Conservation (phyloP, 108 stramenopile genomes). For the Cylindrotheca fusiformis region DNA sequence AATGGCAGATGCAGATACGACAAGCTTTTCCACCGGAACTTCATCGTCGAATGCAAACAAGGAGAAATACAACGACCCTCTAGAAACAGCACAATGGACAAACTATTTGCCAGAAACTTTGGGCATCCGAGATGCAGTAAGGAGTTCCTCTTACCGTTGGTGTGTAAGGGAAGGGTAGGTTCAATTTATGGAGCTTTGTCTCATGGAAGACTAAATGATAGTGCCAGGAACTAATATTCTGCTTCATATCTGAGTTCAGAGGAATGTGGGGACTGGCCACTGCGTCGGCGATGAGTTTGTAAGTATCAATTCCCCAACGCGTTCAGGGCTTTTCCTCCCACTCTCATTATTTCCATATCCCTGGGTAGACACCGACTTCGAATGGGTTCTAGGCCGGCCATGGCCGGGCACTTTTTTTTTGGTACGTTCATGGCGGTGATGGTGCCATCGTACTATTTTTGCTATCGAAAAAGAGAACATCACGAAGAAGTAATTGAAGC, state of each 20-base stretch:
- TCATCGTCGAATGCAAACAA: background rate
- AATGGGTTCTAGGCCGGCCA: constrained; percentile 62
- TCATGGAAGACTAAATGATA: too few relatives aligned
- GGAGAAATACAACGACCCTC: constrained; percentile 8
- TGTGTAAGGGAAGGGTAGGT: constrained; percentile 73
- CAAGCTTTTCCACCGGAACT: background rate
- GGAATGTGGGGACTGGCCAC: constrained; percentile 84
- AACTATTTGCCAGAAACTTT: constrained; percentile 67
- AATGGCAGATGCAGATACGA: background rate
- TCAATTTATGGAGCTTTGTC: too few relatives aligned
- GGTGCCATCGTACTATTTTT: constrained; percentile 77
- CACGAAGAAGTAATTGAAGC: constrained; percentile 71
- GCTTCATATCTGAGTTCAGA: constrained; percentile 3
- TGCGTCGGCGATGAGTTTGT: constrained; percentile 79
- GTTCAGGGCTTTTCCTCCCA: too few relatives aligned
- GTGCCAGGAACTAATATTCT: background rate
- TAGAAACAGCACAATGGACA: constrained; percentile 61
- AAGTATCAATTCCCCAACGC: constrained; percentile 21
- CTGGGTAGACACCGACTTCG: constrained; percentile 74
- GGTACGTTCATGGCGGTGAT: constrained; percentile 53
- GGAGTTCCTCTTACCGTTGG: constrained; percentile 74
- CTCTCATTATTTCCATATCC: too few relatives aligned
- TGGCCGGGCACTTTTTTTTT: constrained; percentile 47
- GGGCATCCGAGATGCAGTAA: constrained; percentile 68
- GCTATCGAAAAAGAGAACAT: constrained; percentile 66